These are phyloP conservation scores for Limonomyces culmigenus DNA, from an alignment of 1,284 basidiomycete genomes.

Conservation along the genomic window DNA sequence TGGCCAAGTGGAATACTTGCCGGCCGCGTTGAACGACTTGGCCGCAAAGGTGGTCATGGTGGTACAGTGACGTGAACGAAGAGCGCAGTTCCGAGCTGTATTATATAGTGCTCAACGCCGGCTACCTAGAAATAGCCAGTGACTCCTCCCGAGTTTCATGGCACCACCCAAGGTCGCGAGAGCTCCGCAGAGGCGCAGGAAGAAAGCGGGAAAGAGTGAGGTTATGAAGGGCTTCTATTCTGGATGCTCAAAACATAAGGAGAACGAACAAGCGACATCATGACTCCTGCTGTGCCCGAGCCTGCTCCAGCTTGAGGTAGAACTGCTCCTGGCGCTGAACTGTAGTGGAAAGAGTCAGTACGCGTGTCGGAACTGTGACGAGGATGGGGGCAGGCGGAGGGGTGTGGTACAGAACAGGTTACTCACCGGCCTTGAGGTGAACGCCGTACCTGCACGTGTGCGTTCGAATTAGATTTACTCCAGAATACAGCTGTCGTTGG, in stretches of 20 bases:
- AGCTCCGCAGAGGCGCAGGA: too few species aligned
- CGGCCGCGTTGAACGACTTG: background rate
- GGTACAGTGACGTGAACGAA: too few species aligned
- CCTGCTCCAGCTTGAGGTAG: constrained; percentile 67
- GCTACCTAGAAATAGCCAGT: too few species aligned
- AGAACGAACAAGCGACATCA: too few species aligned
- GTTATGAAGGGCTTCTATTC: too few species aligned
- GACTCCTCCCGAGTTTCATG: too few species aligned
- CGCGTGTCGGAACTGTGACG: constrained; percentile 1
- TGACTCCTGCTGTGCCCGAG: constrained; percentile 22
- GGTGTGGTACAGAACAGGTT: background rate
- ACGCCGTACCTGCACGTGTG: constrained; percentile 49
- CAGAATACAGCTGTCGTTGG: constrained; percentile 6
- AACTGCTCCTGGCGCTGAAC: constrained; percentile 68
- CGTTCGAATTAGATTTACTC: constrained; percentile 7
- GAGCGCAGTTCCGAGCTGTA: too few species aligned
- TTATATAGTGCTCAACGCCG: too few species aligned
- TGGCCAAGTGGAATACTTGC: background rate
- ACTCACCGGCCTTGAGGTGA: constrained; percentile 60
- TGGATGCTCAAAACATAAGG: too few species aligned
- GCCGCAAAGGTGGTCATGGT: background rate
- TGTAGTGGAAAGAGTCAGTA: constrained; percentile 15
- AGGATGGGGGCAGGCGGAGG: background rate
- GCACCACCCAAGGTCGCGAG: too few species aligned
- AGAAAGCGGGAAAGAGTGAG: too few species aligned